Conservation (phyloP, 495 filamentous ascomycete genomes). For the Pseudoneurospora amorphoporcata region DNA sequence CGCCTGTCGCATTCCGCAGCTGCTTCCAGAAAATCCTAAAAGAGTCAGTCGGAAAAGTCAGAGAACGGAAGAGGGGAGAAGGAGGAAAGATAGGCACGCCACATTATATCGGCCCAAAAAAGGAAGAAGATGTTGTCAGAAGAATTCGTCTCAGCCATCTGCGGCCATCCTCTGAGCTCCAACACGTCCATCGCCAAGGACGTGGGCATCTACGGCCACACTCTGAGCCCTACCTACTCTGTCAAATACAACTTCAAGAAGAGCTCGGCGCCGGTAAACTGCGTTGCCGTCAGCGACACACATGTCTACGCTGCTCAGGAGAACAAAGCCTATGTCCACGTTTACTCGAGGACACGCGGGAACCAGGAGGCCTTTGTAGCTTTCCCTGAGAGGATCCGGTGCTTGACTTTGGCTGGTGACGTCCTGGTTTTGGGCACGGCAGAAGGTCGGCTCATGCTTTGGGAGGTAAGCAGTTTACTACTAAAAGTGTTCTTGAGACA, state of each 20-base stretch:
- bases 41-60: neutral
- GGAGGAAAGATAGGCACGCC: neutral
- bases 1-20: neutral
- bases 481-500: neutral
- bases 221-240: slow-evolving; percentile 61
- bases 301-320: slow-evolving; percentile 87
- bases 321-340: slow-evolving; percentile 84
- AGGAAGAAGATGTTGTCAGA: slow-evolving; percentile 61
- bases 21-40: slow-evolving; percentile 1
- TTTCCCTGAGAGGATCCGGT: slow-evolving; percentile 75
- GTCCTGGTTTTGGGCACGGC: slow-evolving; percentile 77
- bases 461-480: slow-evolving; percentile 58
- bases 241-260: slow-evolving; percentile 81
- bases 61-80: neutral
- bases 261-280: slow-evolving; percentile 67
- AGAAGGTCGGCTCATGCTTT: slow-evolving; percentile 75
- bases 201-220: slow-evolving; percentile 75
- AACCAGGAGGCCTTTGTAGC: slow-evolving; percentile 80
- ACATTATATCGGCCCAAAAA: neutral
- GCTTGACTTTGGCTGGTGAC: slow-evolving; percentile 52
- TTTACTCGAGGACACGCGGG: slow-evolving; percentile 73
- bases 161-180: slow-evolving; percentile 51
- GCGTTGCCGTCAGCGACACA: slow-evolving; percentile 67
- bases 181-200: slow-evolving; percentile 61
- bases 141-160: slow-evolving; percentile 66